phyloP scores from a whole-genome alignment of 73 alveolate species.

The Tetrahymena thermophila region DNA sequence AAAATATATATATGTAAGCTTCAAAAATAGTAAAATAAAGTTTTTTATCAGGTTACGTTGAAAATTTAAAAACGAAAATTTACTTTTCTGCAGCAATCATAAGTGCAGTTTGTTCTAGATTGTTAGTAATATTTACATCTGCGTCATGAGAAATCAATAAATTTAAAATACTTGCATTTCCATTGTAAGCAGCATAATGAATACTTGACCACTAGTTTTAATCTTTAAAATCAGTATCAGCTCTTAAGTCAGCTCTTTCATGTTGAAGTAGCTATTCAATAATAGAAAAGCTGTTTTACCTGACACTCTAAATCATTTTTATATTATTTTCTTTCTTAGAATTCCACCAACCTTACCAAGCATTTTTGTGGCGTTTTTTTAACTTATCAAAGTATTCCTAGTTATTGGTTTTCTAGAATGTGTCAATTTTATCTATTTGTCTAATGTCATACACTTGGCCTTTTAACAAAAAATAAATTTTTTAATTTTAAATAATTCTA shows the following conservation, averaged over 20 bases:
- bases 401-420: not conserved
- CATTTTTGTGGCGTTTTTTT: not conserved
- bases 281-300: not conserved
- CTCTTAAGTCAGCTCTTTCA: not conserved
- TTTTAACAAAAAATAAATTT: not conserved
- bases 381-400: not conserved
- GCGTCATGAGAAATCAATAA: not conserved
- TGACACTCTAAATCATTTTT: not conserved
- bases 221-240: not conserved
- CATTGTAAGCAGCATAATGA: not conserved
- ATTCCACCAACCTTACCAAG: not conserved
- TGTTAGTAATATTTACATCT: not conserved
- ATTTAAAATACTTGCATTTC: not conserved
- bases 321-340: not conserved
- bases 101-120: not conserved
- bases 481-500: not conserved
- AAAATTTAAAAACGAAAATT: not conserved
- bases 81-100: not conserved
- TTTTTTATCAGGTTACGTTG: too few relatives aligned
- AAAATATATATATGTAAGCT: too few relatives aligned
- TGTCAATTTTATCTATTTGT: not conserved
- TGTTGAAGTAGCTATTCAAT: not conserved
- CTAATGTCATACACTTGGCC: not conserved
- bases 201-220: not conserved
- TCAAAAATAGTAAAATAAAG: not conserved